A percentile compares a stretch with the other conserved stretches of the same genome.
Conservation (phyloP, 2,329 filamentous ascomycete genomes). For the Zymoseptoria passerinii region DNA sequence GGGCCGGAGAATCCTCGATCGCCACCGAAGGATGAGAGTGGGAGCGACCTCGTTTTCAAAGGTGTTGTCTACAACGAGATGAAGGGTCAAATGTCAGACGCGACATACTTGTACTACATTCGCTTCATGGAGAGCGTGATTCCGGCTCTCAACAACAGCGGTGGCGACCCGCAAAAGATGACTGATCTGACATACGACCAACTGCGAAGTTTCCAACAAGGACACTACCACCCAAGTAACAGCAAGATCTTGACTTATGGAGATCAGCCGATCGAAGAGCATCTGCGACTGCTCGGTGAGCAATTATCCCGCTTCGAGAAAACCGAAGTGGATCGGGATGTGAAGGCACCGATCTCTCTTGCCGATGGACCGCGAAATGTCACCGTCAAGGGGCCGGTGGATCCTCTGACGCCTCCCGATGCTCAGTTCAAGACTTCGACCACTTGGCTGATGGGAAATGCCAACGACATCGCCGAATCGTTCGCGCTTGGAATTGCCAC, state of each 20-base stretch:
- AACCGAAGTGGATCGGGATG: slow-evolving; percentile 59
- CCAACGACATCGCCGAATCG: slow-evolving; percentile 73
- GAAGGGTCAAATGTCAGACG: slow-evolving; percentile 98
- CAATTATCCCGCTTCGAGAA: slow-evolving; percentile 66
- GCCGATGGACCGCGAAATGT: slow-evolving; percentile 58
- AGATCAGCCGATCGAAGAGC: slow-evolving; percentile 75
- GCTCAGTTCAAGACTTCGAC: slow-evolving; percentile 90
- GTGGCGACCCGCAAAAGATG: slow-evolving; percentile 91
- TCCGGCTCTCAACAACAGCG: slow-evolving; percentile 90
- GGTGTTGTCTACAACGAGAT: slow-evolving; percentile 99
- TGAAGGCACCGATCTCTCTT: slow-evolving; percentile 69
- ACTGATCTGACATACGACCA: slow-evolving; percentile 91
- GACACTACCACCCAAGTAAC: slow-evolving; percentile 96
- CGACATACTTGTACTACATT: slow-evolving; percentile 92
- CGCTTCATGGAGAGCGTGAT: slow-evolving; percentile 91
- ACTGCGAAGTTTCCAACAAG: slow-evolving; percentile 75
- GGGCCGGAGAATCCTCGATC: slow-evolving; percentile 76
- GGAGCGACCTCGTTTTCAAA: slow-evolving; percentile 74
- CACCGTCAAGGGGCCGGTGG: slow-evolving; percentile 69
- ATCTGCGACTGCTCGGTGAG: slow-evolving; percentile 69
- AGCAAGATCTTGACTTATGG: slow-evolving; percentile 94
- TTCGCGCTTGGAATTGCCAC: slow-evolving; percentile 79
- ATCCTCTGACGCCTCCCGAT: slow-evolving; percentile 75
- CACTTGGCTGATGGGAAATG: slow-evolving; percentile 84
- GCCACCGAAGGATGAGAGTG: slow-evolving; percentile 34